Conservation (phyloP, 352 stramenopile species). For the Pilasporangium apinafurcum region DNA sequence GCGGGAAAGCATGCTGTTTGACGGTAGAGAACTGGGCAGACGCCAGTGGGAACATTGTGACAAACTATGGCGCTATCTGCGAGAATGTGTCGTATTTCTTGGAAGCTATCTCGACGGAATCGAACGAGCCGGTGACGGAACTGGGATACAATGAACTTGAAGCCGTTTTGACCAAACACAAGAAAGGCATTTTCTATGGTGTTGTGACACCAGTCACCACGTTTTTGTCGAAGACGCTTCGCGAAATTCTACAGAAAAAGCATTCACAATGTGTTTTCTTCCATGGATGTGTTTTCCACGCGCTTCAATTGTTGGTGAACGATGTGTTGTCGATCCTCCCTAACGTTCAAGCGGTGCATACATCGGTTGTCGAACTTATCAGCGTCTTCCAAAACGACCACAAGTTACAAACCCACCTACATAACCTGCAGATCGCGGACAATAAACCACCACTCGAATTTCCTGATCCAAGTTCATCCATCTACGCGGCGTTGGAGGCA, state of each 20-base stretch:
- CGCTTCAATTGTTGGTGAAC: conserved; percentile 36
- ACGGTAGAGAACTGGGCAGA: conserved; percentile 53
- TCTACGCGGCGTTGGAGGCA: conserved; percentile 35
- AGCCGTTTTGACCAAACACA: conserved; percentile 33
- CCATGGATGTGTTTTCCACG: conserved; percentile 51
- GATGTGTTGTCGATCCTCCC: conserved; percentile 46
- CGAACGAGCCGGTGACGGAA: conserved; percentile 14
- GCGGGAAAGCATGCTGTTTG: conserved; percentile 41
- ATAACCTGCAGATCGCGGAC: conserved; percentile 11
- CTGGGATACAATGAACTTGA: conserved; percentile 38
- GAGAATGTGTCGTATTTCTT: conserved; percentile 37
- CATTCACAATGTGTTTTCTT: conserved; percentile 55
- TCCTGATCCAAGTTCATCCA: too few relatives aligned
- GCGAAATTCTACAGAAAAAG: conserved; percentile 50
- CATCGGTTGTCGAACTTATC: conserved; percentile 28
- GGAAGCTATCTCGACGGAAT: conserved; percentile 16
- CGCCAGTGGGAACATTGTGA: conserved; percentile 26
- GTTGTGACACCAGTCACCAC: conserved; percentile 40
- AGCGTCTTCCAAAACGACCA: conserved; percentile 34
- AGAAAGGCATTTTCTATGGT: conserved; percentile 42
- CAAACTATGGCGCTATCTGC: conserved; percentile 32
- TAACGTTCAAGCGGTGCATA: conserved; percentile 33
- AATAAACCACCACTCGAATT: too few relatives aligned
- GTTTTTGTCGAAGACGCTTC: conserved; percentile 27
- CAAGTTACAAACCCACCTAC: conserved; percentile 29